phyloP scores from a whole-genome alignment of 305 asterid genomes.

The Plantago coronopus region DNA sequence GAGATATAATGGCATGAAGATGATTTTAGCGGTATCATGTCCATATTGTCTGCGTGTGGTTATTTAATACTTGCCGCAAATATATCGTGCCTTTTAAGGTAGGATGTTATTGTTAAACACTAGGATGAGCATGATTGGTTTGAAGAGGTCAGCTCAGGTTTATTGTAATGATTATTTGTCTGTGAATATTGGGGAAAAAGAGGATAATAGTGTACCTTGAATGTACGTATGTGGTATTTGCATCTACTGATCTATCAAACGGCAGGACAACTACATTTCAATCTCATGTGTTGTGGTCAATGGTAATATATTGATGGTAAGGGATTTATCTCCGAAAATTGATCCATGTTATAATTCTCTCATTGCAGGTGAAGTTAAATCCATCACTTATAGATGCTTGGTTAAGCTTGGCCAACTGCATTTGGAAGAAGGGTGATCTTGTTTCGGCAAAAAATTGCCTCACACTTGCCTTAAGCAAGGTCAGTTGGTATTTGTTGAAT shows the following conservation, averaged over 20 bases:
- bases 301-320: neutral
- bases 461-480: conserved; percentile 84
- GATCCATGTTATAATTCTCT: conserved; percentile 6
- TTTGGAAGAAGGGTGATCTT: conserved; percentile 94
- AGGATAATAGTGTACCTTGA: no score
- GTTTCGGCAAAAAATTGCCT: conserved; percentile 75
- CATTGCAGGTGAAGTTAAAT: conserved; percentile 71
- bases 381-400: conserved; percentile 89
- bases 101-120: neutral
- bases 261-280: no score
- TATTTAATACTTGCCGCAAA: neutral
- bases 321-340: neutral
- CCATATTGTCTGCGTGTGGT: neutral
- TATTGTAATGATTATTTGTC: no score
- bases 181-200: neutral
- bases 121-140: neutral
- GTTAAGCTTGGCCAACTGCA: conserved; percentile 84
- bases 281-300: no score
- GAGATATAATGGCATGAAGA: no score
- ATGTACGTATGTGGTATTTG: no score
- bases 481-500: conserved; percentile 25
- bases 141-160: neutral
- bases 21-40: neutral
- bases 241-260: no score
- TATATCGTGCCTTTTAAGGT: neutral